Evolutionary conservation across 352 stramenopile genomes (phyloP).

Genomic region (Hyaloperonospora arabidopsidis): DNA sequence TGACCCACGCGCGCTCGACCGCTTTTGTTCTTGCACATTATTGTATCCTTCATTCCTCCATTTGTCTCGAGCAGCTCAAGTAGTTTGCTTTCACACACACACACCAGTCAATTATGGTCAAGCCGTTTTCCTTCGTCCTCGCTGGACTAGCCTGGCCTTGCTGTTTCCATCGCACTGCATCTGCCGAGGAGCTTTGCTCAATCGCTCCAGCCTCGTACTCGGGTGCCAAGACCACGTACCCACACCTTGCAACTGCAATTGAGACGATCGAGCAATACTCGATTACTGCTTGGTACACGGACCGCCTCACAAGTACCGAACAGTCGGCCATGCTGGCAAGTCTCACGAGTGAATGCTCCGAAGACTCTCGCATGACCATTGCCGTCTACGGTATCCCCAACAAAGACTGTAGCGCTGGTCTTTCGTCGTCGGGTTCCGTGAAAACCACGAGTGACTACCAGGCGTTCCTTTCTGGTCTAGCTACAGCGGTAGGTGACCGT

Average conservation of each 20-base stretch:
- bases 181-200: constrained; percentile 33
- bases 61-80: too few relatives aligned
- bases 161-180: constrained; percentile 4
- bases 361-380: constrained; percentile 40
- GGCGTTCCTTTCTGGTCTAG: constrained; percentile 37
- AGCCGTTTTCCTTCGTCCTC: too few relatives aligned
- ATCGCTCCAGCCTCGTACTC: constrained; percentile 29
- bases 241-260: constrained; percentile 28
- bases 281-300: constrained; percentile 51
- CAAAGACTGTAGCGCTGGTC: constrained; percentile 55
- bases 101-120: too few relatives aligned
- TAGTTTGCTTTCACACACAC: too few relatives aligned
- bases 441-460: constrained; percentile 39
- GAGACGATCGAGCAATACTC: constrained; percentile 34
- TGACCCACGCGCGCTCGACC: too few relatives aligned
- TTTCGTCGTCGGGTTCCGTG: constrained; percentile 34
- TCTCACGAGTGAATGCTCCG: constrained; percentile 30
- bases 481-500: constrained; percentile 31
- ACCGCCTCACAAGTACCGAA: constrained; percentile 28
- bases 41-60: too few relatives aligned
- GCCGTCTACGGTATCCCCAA: constrained; percentile 60
- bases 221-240: constrained; percentile 32
- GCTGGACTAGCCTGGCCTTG: constrained; percentile 10
- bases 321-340: constrained; percentile 23
- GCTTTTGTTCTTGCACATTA: too few relatives aligned